These are phyloP conservation scores for Phytophthora rubi DNA, from an alignment of 352 stramenopile genomes.

Conservation along the genomic window DNA sequence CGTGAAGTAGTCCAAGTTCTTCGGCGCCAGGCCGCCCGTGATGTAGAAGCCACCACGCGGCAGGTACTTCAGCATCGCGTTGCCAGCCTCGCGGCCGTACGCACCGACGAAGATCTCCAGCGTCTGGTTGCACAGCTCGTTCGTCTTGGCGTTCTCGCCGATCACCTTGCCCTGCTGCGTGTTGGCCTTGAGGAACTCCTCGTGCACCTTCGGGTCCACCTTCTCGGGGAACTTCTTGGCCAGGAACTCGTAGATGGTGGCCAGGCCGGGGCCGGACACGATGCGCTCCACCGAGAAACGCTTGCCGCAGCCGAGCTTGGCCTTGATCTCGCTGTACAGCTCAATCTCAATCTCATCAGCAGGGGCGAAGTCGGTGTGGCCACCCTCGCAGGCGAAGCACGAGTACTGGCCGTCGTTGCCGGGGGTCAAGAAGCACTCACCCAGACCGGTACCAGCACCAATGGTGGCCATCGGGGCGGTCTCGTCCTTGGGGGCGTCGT, in stretches of 20 bases:
- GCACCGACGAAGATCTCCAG: constrained; percentile 95
- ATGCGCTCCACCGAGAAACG: constrained; percentile 95
- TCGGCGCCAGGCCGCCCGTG: constrained; percentile 95
- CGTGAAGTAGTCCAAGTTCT: constrained; percentile 95
- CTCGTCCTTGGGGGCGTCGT: constrained; percentile 71
- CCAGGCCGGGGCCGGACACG: constrained; percentile 93
- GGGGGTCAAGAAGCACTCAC: constrained; percentile 95
- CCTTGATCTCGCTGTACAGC: constrained; percentile 75
- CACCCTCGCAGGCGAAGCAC: constrained; percentile 92
- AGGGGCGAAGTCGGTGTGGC: constrained; percentile 94
- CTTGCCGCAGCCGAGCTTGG: constrained; percentile 69
- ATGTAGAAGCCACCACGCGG: constrained; percentile 97
- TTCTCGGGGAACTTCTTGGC: constrained; percentile 86
- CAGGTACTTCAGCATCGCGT: constrained; percentile 94
- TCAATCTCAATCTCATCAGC: constrained; percentile 84
- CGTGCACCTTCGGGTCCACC: constrained; percentile 77
- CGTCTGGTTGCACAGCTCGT: constrained; percentile 85
- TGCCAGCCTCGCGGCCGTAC: constrained; percentile 95
- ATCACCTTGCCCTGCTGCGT: constrained; percentile 75
- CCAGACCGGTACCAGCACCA: constrained; percentile 94
- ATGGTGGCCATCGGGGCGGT: constrained; percentile 93
- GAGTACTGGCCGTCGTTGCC: constrained; percentile 83
- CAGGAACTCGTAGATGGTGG: constrained; percentile 96
- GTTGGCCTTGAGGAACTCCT: constrained; percentile 56
- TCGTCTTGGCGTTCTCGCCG: constrained; percentile 84